Base-by-base conservation (phyloP, 768 basidiomycete species). In the Termitomyces sp. region DNA sequence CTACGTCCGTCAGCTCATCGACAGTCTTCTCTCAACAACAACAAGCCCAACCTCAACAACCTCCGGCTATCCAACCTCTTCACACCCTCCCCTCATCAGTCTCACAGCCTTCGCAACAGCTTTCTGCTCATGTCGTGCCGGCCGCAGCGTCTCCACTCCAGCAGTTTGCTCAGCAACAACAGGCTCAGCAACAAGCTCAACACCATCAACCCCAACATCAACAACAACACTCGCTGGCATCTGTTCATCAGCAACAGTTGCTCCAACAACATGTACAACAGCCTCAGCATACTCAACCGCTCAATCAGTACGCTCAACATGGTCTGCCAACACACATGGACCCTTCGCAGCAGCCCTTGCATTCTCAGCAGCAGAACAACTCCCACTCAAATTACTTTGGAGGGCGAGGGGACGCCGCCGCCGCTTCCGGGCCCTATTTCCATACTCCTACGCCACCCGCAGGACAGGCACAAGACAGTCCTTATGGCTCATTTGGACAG, bases 391-490 rank as follows among this genome's bases (percentile, higher is more conserved):
- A 67, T 55, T 91, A 89, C 66, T 90, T 88, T 77, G 79, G 57
- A 32, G 57, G 88, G 54, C 87, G 88, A 65, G 77, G 78, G 11
- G 86, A 90, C 8, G 68, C 79, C 3, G 64, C 72, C 24, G 63
- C 72, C 10, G 55, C 72, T 22, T 22, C 57, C 4, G 71, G 69
- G 28, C 86, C 86, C 5, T 91, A 90, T 70, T 90, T 88, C 79
- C 87, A 92, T 65, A 78, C 86, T 0, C 82, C 87, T 8, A 92
- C 90, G 3, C 90, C 90, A 22, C 88, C 90, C 56, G 84, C 82
- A 28, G 68, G 71, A 3, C 86, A 86, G 64, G 72, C 75, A 18
- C 88, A 90, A 57, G 79, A 85, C 51, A 85, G 75, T 55, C 74
- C 82, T 6, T 88, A 88, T 63, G 79, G 83, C 43, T 72, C 83